Percentiles rank a stretch among this genome's conserved stretches.
Evolutionary conservation across 768 basidiomycete species (phyloP).

Genomic region (Coprinopsis strossmayeri): DNA sequence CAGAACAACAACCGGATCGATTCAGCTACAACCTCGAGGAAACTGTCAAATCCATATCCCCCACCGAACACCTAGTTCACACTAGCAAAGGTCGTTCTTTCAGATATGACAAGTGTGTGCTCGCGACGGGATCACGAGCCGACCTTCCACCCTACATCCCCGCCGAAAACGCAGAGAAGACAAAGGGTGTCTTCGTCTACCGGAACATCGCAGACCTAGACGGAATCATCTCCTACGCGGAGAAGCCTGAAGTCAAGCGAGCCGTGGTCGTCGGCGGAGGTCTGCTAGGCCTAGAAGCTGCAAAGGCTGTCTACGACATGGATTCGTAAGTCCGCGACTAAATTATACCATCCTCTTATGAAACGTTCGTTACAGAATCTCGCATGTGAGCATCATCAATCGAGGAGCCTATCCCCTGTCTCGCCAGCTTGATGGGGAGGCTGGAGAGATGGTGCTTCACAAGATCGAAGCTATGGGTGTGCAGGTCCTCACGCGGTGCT

Average conservation of each 20-base stretch:
- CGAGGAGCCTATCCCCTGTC: conserved; percentile 48
- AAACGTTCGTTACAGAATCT: conserved; percentile 22
- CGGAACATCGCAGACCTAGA: conserved; percentile 67
- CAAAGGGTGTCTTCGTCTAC: conserved; percentile 63
- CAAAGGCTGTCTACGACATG: conserved; percentile 64
- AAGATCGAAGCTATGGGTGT: conserved; percentile 58
- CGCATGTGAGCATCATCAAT: conserved; percentile 46
- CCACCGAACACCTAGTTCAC: conserved; percentile 33
- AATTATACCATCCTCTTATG: neutral
- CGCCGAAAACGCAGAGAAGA: conserved; percentile 27
- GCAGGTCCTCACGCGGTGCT: conserved; percentile 40
- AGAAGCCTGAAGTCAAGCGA: conserved; percentile 34
- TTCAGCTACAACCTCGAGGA: conserved; percentile 49
- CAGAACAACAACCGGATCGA: conserved; percentile 47
- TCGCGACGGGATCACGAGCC: conserved; percentile 67
- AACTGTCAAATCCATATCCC: conserved; percentile 33
- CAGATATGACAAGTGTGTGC: conserved; percentile 54
- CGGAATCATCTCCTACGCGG: conserved; percentile 52
- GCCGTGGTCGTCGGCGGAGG: conserved; percentile 66
- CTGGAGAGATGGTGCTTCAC: conserved; percentile 53
- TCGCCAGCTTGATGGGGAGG: conserved; percentile 50
- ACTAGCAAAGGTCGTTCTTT: conserved; percentile 39
- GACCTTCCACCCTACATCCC: conserved; percentile 54
- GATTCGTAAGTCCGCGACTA: conserved; percentile 20
- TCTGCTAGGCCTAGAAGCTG: conserved; percentile 67